Evolutionary conservation across 176 grass and related monocot species (phyloP), one percentile per base, ranked within the genome.

Genomic region (Oryza rufipogon): DNA sequence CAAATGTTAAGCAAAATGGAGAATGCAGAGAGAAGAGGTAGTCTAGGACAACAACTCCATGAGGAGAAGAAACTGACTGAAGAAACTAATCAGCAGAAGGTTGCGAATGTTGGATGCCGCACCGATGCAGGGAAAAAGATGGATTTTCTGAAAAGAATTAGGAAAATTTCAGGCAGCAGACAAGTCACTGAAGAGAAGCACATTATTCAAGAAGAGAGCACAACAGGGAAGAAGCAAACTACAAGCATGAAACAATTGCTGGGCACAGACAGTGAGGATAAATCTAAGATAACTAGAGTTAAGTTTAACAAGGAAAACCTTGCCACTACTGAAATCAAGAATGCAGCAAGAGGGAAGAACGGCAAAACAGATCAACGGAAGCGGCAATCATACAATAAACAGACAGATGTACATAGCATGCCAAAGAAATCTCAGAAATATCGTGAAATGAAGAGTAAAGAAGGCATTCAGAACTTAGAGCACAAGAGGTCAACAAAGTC

Each of bases 231-330:
- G 80, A 86, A 88, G 86, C 73, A 86, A 39, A 10, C 58, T 10
- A 36, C 75, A 22, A 17, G 81, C 46, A 83, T 42, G 70, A 75
- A 85, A 44, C 80, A 74, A 38, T 81, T 66, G 44, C 68, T 82
- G 65, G 86, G 54, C 11, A 80, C 70, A 56, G 76, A 80, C 4
- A 84, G 70, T 75, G 85, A 87, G 42, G 19, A 63, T 41, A 87
- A 84, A 61, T 68, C 78, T 64, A 82, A 64, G 73, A 68, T 17
- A 73, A 76, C 38, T 2, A 77, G 17, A 4, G 72, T 87, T 20
- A 86, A 94, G 79, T 28, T 84, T 22, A 79, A 80, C 60, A 87
- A 86, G 51, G 88, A 82, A 41, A 85, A 72, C 74, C 66, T 44
- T 28, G 65, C 65, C 33, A 15, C 12, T 70, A 61, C 46, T 69